Evolutionary conservation across 768 basidiomycete species (phyloP), one percentile per base, ranked within the genome.

Genomic region (Pulveroboletus sp.): DNA sequence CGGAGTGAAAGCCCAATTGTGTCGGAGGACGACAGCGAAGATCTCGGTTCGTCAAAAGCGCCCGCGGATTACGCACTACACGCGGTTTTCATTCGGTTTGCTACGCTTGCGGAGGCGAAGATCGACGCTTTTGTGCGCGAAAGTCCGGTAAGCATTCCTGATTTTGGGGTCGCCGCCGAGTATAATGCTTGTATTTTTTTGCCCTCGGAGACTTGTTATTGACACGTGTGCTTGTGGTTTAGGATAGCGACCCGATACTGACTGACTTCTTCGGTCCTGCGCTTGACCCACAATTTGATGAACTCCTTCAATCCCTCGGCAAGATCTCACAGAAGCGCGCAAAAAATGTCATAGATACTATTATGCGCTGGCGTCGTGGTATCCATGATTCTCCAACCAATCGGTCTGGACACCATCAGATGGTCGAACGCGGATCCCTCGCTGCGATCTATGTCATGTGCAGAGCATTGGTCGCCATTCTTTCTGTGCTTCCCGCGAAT

Each of bases 381-480:
- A 90, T 94, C 62, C 79, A 77, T 36, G 86, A 86, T 51, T 76
- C 75, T 31, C 74, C 79, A 41, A 67, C 73, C 14, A 52, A 46
- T n/a, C 52, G 62, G 38, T 49, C 73, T 17, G 54, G 68, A 37
- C 43, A 69, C 45, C 50, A 63, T 27, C 67, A 67, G 24, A 59
- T 56, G 32, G 73, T 74, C 14, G 89, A 89, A 63, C 82, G 86
- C 28, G 84, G 85, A 63, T 80, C 82, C n/a, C 76, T 94, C 4
- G 86, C 90, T 6, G 83, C 90, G 0, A 86, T 89, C 35, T 95
- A 93, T 64, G 82, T 97, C 61, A 86, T 92, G 82, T 93, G 90
- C 61, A 81, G 93, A 44, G 85, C 89, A 5, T 76, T 95, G 17
- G 83, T 92, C 26, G 82, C 80, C 2, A 80, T 93, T 11, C 77